These are phyloP conservation scores for Juncus effusus DNA, from an alignment of 176 grass and related monocot genomes.

Conservation along the genomic window DNA sequence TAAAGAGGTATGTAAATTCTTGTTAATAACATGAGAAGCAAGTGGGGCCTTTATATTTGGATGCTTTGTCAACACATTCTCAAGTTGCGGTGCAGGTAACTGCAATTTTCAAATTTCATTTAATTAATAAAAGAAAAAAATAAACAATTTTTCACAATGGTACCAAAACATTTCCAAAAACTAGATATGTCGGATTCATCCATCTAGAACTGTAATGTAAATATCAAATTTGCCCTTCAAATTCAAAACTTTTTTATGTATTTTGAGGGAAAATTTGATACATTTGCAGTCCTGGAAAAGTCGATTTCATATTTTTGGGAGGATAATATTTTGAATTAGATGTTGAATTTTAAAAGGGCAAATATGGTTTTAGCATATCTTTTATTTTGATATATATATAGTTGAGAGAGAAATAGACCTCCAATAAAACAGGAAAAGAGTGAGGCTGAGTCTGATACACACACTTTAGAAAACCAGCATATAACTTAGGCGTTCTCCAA, in stretches of 20 bases:
- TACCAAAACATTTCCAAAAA: constrained; percentile 16
- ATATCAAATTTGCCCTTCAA: no score
- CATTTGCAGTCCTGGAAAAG: no score
- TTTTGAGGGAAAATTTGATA: no score
- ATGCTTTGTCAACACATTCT: constrained; percentile 59
- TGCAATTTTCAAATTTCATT: constrained; percentile 34
- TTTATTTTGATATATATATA: background rate
- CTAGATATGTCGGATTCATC: background rate
- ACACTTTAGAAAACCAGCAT: constrained; percentile 92
- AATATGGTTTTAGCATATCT: no score
- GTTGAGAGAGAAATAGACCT: constrained; percentile 43
- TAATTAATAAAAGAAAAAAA: constrained; percentile 33
- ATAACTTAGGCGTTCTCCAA: constrained; percentile 97
- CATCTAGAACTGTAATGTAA: no score
- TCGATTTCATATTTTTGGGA: no score
- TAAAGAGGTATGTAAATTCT: constrained; percentile 52
- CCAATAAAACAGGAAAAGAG: constrained; percentile 83
- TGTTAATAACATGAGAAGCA: constrained; percentile 67
- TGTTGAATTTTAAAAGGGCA: no score
- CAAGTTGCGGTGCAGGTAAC: constrained; percentile 73
- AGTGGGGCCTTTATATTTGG: constrained; percentile 54
- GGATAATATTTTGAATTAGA: no score
- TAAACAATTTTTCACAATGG: constrained; percentile 1
- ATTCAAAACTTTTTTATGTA: no score
- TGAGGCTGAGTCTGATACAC: constrained; percentile 79